Evolutionary conservation across 2,329 filamentous ascomycete genomes (phyloP), one percentile per base, ranked within the genome.

Genomic region (Arthrobotrys pseudoclavata): DNA sequence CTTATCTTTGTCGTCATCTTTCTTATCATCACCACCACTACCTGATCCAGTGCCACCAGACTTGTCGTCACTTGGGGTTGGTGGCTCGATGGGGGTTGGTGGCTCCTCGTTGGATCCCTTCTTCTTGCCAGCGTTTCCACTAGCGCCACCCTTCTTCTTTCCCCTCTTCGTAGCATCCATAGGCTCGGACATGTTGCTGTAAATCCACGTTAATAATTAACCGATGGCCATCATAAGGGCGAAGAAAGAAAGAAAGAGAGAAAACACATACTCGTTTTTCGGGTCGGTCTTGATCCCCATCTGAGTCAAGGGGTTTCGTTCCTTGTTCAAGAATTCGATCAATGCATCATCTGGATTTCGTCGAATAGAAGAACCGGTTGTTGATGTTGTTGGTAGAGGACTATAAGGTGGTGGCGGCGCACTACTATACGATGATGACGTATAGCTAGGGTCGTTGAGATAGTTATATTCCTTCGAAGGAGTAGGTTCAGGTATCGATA

Each of bases 351-450:
- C 71, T 7, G 55, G 55, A 31, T 60, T 50, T 22, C 72, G 71
- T 31, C 71, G 60, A 18, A 70, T 29, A 1, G 72, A 76, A 31
- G 57, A 45, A 6, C 20, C 13, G 9, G 57, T 15, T 29, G 42
- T 47, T 13, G 63, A 24, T n/a, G 60, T 34, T n/a, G 62, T 37
- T 3, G 72, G 72, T 12, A 76, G 52, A 22, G 72, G 50, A 29
- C 50, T 70, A 37, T 76, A 76, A 7, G 72, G 72, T 66, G 72
- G 72, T 6, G 72, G 72, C 12, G 72, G 72, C 18, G 72, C 72
- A 47, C 72, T 68, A 34, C 66, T 64, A 42, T 76, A 76, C 7
- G 72, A 76, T n/a, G 40, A 45, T 3, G 72, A 57, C 2, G 52
- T 34, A 42, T 48, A 69, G 20, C 70, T 60, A 15, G 70, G 31